Base-by-base conservation (phyloP, 805 yeast genomes). In the Vanderwaltozyma verrucispora region DNA sequence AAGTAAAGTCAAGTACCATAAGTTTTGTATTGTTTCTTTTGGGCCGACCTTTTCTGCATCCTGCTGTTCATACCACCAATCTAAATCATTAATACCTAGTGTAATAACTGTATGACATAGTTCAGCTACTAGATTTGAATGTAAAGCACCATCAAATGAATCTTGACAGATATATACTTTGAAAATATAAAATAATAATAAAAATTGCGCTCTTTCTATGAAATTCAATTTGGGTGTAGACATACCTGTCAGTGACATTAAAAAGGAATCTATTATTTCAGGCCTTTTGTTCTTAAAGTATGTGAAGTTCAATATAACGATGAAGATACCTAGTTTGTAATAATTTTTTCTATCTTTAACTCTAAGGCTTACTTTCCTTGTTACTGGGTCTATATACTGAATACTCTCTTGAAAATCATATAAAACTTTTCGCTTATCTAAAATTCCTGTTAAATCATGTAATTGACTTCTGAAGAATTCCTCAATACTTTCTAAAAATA, bases 131-230 rank as follows among this genome's bases (percentile, higher is more conserved):
- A 50, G 19, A n/a, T 43, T 39, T 4, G 43, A 40, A 14, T 49
- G 29, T 29, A 54, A 52, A 7, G 59, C 40, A 16, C 52, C 47
- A 32, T 55, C 59, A 40, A 43, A 42, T 5, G 51, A 50, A 19
- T 40, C 45, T 23, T 33, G 32, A 4, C 44, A 40, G 16, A 40
- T 32, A 31, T 36, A 38, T 4, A 44, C 33, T 30, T 44, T 40
- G 33, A 40, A 42, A 18, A 57, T 32, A 28, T 45, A 48, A 18
- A 44, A 41, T 11, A 59, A 37, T 17, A 54, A 35, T 8, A 56
- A 32, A 37, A 52, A 58, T 26, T 60, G 63, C 1, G 53, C 48
- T 31, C 50, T 47, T 28, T 59, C 62, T 8, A 56, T 34, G 25
- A 38, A 51, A 43, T 42, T 50, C 11, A 47, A 39, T 27, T 49